These are phyloP conservation scores for Agapanthus africanus DNA, from an alignment of 106 monocot species.

Conservation along the genomic window DNA sequence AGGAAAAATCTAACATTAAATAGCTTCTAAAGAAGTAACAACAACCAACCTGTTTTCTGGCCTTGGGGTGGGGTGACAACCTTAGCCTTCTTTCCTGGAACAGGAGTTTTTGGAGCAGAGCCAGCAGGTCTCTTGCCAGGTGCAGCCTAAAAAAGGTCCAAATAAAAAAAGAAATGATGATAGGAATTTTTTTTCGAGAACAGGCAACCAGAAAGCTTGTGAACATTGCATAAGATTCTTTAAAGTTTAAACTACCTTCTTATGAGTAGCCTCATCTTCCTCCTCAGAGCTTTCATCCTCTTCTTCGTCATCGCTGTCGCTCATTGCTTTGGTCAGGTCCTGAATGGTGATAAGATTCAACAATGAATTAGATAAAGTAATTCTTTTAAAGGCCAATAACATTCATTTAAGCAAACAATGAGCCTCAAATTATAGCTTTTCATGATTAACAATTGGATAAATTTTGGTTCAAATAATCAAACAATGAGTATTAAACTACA, in stretches of 20 bases:
- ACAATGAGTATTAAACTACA: background rate
- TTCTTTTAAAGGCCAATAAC: background rate
- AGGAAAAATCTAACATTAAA: no score
- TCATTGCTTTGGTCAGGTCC: background rate
- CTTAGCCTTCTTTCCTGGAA: no score
- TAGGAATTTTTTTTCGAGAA: no score
- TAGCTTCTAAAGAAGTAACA: no score
- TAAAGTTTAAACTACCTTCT: slow-evolving; percentile 35
- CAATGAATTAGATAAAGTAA: background rate
- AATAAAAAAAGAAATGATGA: no score
- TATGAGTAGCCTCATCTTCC: slow-evolving; percentile 33
- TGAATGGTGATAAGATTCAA: background rate
- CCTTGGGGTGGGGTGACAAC: no score
- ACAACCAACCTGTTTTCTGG: no score
- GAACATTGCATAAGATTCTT: no score
- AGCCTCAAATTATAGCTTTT: background rate
- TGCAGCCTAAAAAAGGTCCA: no score
- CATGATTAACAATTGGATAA: background rate
- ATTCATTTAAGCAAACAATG: background rate
- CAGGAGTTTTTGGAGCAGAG: no score
- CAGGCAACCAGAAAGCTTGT: no score
- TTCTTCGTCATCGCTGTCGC: slow-evolving; percentile 30
- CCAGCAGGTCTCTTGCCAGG: no score
- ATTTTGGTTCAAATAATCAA: background rate
- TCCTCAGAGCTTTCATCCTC: slow-evolving; percentile 27